Base-by-base conservation (phyloP, 257 asterid genomes). In the Mentha longifolia region DNA sequence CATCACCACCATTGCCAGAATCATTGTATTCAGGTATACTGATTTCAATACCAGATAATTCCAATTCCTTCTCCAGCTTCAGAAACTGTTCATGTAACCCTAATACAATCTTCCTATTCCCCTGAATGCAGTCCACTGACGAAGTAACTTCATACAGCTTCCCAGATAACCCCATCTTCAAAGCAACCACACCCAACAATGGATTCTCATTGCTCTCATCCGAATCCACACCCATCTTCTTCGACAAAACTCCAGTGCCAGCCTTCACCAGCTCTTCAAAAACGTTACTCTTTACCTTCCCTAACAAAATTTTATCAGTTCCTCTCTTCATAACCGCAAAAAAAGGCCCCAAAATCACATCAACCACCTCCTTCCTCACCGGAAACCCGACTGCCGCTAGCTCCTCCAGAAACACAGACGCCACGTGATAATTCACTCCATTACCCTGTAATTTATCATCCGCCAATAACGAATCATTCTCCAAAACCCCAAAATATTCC, bases 391-490 rank as follows among this genome's bases (percentile, higher is more conserved):
- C 85, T 28, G 85, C 91, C 70, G 71, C 81, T 79, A 95, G 68
- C 87, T 95, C 99, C 65, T 95, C 96, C 76, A 89, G 43, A 78
- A 88, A 95, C 72, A 95, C 96, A 15, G 96, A 87, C 41, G 59
- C 95, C 61, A 95, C 54, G 10, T 95, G 99, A 81, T 95, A 95
- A 82, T 80, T 82, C 67, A 95, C 99, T 71, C 99, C 98, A 68
- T 85, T 86, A 17, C 98, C 99, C 83, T 63, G 71, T 80, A 84
- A 56, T 74, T 85, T 83, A 81, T 95, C 98, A 56, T 81, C 89
- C 3, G 95, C 91, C 35, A 89, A 63, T 49, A 95, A 81, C 33
- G 83, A 96, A 66, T 84, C 84, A 0, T 76, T 76, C 80, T 83
- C 85, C 86, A 95, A 72, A 43, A 82, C 84, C 76, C 74, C 81